Evolutionary conservation across 176 grass and related monocot species (phyloP).

Genomic region (Oryza officinalis): DNA sequence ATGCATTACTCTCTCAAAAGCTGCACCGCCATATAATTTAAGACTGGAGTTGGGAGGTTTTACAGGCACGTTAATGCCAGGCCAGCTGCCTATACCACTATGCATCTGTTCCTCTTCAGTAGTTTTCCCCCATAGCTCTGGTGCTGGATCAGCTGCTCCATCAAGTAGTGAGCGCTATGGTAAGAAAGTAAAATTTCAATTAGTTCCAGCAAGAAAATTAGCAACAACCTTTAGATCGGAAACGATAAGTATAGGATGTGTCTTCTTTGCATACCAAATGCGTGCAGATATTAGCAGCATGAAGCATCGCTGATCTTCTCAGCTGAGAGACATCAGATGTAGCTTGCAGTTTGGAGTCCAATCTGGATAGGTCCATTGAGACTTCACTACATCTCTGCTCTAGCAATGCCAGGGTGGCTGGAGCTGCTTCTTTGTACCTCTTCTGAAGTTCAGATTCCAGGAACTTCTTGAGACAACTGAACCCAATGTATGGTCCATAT

Average conservation of each 20-base stretch:
- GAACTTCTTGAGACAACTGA: conserved; percentile 74
- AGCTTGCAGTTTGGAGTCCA: conserved; percentile 84
- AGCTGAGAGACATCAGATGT: conserved; percentile 90
- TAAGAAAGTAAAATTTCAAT: background rate
- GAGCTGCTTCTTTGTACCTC: conserved; percentile 95
- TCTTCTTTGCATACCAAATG: conserved; percentile 67
- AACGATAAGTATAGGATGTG: background rate
- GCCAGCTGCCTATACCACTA: conserved; percentile 89
- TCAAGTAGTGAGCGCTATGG: conserved; percentile 77
- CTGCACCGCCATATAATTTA: conserved; percentile 91
- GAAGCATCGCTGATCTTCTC: conserved; percentile 84
- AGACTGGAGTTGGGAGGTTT: conserved; percentile 81
- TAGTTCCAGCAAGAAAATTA: conserved; percentile 13
- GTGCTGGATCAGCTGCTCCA: conserved; percentile 90
- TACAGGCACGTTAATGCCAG: conserved; percentile 66
- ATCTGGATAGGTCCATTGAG: conserved; percentile 60
- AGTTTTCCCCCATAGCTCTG: conserved; percentile 96
- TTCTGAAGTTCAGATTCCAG: conserved; percentile 92
- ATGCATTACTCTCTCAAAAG: conserved; percentile 95
- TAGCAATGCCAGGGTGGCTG: conserved; percentile 83
- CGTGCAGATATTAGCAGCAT: conserved; percentile 83
- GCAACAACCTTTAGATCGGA: conserved; percentile 20
- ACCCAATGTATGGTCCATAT: conserved; percentile 74
- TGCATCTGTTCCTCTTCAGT: conserved; percentile 80
- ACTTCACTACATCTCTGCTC: conserved; percentile 89